Evolutionary conservation across 139 green algal genomes (phyloP).

Genomic region (Trebouxia sp.): DNA sequence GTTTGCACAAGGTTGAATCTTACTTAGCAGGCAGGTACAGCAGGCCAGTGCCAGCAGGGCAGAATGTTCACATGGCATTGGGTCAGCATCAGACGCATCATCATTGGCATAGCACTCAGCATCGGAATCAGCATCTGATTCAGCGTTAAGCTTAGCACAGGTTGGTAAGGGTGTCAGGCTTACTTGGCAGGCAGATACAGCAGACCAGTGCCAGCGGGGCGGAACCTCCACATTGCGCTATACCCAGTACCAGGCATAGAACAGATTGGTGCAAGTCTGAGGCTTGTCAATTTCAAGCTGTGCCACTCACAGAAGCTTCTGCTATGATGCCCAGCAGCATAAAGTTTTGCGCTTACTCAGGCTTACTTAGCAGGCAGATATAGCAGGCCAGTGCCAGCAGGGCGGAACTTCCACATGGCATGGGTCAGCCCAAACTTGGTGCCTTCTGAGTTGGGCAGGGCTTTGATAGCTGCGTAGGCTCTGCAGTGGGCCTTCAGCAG

Average conservation of each 20-base stretch:
- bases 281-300: too few species aligned
- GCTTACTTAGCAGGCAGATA: slow-evolving; percentile 37
- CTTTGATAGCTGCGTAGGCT: slow-evolving; percentile 73
- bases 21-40: slow-evolving; percentile 32
- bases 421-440: slow-evolving; percentile 23
- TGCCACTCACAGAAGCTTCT: too few species aligned
- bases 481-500: slow-evolving; percentile 57
- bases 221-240: background rate
- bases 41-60: slow-evolving; percentile 23
- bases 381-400: slow-evolving; percentile 26
- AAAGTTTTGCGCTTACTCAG: too few species aligned
- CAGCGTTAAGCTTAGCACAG: too few species aligned
- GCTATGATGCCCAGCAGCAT: too few species aligned
- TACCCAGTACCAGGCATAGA: too few species aligned
- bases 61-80: slow-evolving; percentile 27
- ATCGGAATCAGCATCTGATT: too few species aligned
- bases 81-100: too few species aligned
- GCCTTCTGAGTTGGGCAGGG: slow-evolving; percentile 34
- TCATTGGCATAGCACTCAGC: too few species aligned
- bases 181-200: slow-evolving; percentile 32
- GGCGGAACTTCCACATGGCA: slow-evolving; percentile 29
- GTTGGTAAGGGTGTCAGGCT: slow-evolving; percentile 35
- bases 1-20: too few species aligned
- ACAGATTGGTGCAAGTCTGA: too few species aligned
- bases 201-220: slow-evolving; percentile 26